Evolutionary conservation across 192 early-diverging fungal genomes (phyloP), one percentile per base, ranked within the genome.

Genomic region (Allomyces arbusculus): DNA sequence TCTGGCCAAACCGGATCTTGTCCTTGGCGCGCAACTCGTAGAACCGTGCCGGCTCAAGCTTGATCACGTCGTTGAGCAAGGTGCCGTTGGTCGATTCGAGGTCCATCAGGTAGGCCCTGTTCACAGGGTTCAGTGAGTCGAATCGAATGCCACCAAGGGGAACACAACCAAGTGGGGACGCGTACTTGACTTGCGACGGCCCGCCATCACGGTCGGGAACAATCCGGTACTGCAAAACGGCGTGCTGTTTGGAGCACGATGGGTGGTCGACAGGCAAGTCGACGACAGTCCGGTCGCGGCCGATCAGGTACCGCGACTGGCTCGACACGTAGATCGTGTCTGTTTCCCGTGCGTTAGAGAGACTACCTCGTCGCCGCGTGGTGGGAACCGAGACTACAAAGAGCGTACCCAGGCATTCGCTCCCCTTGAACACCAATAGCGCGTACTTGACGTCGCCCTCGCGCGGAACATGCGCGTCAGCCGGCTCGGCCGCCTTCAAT

Each of bases 251-350:
- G 6, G 91, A 94, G 69, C 89, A 91, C 6, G 91, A 94, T 19
- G 91, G 93, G 67, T 97, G 94, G 75, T 97, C 94, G 5, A 89
- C 82, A 1, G 94, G 93, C 43, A 97, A 85, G 76, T 97, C 94
- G 4, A 86, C 89, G 25, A 97, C 89, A 69, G 77, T 70, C 50
- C 92, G 82, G 64, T 95, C 91, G 11, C 90, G 76, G 44, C 91
- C 94, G 73, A 97, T 80, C 61, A 95, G 69, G 73, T 82, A 97
- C 4, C 87, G 90, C 70, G 87, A 89, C 69, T 91, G 88, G 14
- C 86, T 75, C 72, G 91, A 86, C 20, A 96, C 84, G 66, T 88
- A 85, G 50, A 94, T 79, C 63, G 90, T 74, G 74, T 96, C 94
- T 90, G 68, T 19, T 0, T 4, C 26, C 19, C 10, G 23, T 22